A percentile compares a stretch with the other conserved stretches of the same genome.
phyloP scores from a whole-genome alignment of 2,329 filamentous ascomycete genomes.

The Paracamarosporium sp. region DNA sequence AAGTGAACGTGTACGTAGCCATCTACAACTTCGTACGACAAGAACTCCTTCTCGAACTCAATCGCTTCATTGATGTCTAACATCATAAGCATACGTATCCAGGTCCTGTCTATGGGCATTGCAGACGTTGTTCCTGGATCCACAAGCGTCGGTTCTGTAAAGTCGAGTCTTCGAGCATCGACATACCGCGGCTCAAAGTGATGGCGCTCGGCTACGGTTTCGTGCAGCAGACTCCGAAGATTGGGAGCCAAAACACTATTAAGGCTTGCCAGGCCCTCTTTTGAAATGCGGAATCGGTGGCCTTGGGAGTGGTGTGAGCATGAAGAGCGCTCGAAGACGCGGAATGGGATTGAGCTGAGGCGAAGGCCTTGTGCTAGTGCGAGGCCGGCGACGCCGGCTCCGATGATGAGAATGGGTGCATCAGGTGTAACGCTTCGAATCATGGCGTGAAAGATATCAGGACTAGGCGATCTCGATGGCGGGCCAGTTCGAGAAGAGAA shows the following conservation, averaged over 20 bases:
- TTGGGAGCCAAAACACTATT: constrained; percentile 10
- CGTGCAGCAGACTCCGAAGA: constrained; percentile 6
- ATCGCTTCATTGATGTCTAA: constrained; percentile 33
- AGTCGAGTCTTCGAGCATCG: constrained; percentile 11
- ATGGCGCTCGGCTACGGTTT: constrained; percentile 5
- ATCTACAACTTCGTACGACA: constrained; percentile 24
- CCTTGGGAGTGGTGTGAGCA: constrained; percentile 11
- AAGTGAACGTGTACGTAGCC: constrained; percentile 14
- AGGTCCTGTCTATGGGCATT: constrained; percentile 36
- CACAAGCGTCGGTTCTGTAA: constrained; percentile 6
- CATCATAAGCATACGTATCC: constrained; percentile 35
- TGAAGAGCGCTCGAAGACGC: constrained; percentile 16
- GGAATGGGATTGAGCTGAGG: constrained; percentile 16
- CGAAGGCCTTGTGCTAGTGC: constrained; percentile 18
- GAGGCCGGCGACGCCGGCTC: constrained; percentile 17
- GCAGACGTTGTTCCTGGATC: constrained; percentile 16
- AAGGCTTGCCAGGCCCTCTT: constrained; percentile 3
- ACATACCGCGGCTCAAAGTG: constrained; percentile 18
- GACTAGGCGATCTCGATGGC: no score
- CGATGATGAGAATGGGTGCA: constrained; percentile 17
- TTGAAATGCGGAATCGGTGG: constrained; percentile 18
- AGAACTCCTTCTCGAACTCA: constrained; percentile 39
- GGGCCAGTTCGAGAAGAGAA: no score
- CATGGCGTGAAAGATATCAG: neutral
- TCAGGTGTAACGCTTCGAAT: neutral